Evolutionary conservation across 306 rosid genomes (phyloP).

Genomic region (Senna siamea): DNA sequence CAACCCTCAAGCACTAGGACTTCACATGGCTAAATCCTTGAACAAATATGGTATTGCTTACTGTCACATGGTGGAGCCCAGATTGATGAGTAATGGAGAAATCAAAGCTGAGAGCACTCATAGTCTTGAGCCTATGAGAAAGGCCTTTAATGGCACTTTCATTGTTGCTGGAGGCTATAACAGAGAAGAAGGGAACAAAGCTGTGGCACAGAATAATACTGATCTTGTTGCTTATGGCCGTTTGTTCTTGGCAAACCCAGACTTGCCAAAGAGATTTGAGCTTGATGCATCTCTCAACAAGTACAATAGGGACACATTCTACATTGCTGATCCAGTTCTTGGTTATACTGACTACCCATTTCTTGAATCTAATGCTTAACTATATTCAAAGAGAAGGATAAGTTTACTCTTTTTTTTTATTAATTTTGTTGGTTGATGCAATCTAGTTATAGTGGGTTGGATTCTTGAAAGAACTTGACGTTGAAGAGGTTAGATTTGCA

Average conservation of each 20-base stretch:
- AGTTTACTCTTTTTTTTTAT: too few species aligned
- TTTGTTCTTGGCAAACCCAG: slow-evolving; percentile 50
- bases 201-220: slow-evolving; percentile 34
- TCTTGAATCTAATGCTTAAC: background rate
- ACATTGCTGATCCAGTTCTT: slow-evolving; percentile 38
- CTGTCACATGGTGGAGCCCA: slow-evolving; percentile 59
- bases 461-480: too few species aligned
- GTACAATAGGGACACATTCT: slow-evolving; percentile 43
- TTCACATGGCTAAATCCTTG: slow-evolving; percentile 39
- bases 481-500: too few species aligned
- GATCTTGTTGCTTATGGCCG: slow-evolving; percentile 51
- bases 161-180: slow-evolving; percentile 47
- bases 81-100: slow-evolving; percentile 35
- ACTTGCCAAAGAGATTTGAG: slow-evolving; percentile 51
- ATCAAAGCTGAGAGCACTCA: background rate
- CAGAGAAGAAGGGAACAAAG: slow-evolving; percentile 46
- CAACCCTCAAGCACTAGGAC: slow-evolving; percentile 42
- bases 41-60: slow-evolving; percentile 47
- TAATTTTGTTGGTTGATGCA: too few species aligned
- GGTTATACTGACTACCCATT: slow-evolving; percentile 61
- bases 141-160: slow-evolving; percentile 49
- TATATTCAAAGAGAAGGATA: too few species aligned
- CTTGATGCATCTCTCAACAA: slow-evolving; percentile 49
- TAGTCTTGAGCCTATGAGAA: slow-evolving; percentile 45
- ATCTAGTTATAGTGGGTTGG: too few species aligned